Percentiles rank a stretch among this genome's conserved stretches.
phyloP scores from a whole-genome alignment of 2,329 filamentous ascomycete species.

The Hypoxylon sp. region DNA sequence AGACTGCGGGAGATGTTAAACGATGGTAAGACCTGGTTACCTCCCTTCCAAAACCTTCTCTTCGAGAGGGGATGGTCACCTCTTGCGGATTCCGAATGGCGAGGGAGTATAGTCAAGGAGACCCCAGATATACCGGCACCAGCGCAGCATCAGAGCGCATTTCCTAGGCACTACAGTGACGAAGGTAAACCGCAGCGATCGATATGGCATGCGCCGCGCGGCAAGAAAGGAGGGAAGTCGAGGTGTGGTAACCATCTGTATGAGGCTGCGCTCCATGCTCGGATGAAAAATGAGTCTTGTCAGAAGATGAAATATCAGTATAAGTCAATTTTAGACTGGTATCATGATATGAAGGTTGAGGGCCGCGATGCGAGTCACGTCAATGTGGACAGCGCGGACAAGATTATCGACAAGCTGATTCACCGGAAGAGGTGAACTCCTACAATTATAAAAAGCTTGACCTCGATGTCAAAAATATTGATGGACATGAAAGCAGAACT shows the following conservation, averaged over 20 bases:
- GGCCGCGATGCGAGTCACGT: slow-evolving; percentile 67
- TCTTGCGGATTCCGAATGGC: slow-evolving; percentile 49
- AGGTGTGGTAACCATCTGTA: slow-evolving; percentile 64
- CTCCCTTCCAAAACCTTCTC: slow-evolving; percentile 54
- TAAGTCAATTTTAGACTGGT: slow-evolving; percentile 67
- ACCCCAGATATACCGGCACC: slow-evolving; percentile 1
- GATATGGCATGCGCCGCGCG: slow-evolving; percentile 65
- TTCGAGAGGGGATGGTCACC: slow-evolving; percentile 57
- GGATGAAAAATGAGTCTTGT: slow-evolving; percentile 39
- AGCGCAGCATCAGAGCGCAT: slow-evolving; percentile 17
- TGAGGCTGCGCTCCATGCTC: slow-evolving; percentile 54
- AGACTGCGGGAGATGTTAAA: slow-evolving; percentile 56
- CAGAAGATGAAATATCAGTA: slow-evolving; percentile 60
- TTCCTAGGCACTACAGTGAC: slow-evolving; percentile 48
- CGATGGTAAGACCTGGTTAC: slow-evolving; percentile 57
- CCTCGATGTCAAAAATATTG: not conserved
- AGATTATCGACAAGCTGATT: slow-evolving; percentile 53
- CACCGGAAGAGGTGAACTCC: slow-evolving; percentile 21
- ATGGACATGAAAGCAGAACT: not conserved
- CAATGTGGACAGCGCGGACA: slow-evolving; percentile 61
- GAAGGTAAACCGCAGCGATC: slow-evolving; percentile 54
- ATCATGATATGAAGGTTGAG: slow-evolving; percentile 62
- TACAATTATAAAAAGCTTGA: not conserved
- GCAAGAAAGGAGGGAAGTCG: slow-evolving; percentile 45
- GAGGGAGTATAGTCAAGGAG: slow-evolving; percentile 31